These are phyloP conservation scores for Solanum chacoense DNA, from an alignment of 305 asterid species.

Conservation along the genomic window DNA sequence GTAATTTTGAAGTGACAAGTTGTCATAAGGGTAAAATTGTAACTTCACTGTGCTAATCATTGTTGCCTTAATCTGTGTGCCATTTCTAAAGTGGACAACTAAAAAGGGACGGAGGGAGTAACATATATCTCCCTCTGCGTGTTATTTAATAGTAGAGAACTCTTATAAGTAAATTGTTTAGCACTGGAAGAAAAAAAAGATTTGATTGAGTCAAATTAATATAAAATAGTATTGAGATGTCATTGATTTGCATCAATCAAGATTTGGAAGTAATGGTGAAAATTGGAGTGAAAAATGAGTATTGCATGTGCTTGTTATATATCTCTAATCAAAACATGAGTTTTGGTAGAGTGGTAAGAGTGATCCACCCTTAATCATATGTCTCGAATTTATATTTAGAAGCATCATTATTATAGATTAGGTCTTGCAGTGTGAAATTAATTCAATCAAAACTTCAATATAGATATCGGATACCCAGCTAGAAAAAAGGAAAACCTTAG, in stretches of 20 bases:
- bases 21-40: no score
- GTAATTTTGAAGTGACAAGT: no score
- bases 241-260: neutral
- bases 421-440: rapidly evolving
- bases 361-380: rapidly evolving
- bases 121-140: neutral
- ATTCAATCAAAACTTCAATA: no score
- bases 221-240: neutral
- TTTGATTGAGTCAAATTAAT: neutral
- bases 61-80: no score
- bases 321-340: neutral
- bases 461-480: rapidly evolving
- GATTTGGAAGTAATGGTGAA: neutral
- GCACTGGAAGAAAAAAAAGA: neutral
- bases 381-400: no score
- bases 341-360: neutral
- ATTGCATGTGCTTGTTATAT: neutral
- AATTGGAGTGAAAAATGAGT: neutral
- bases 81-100: no score
- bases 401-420: rapidly evolving
- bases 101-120: no score
- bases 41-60: no score
- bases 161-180: neutral
- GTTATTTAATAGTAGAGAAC: neutral
- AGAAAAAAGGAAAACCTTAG: rapidly evolving